Evolutionary conservation across 495 filamentous ascomycete species (phyloP), one percentile per base, ranked within the genome.

Genomic region (Filosporella fistucella): DNA sequence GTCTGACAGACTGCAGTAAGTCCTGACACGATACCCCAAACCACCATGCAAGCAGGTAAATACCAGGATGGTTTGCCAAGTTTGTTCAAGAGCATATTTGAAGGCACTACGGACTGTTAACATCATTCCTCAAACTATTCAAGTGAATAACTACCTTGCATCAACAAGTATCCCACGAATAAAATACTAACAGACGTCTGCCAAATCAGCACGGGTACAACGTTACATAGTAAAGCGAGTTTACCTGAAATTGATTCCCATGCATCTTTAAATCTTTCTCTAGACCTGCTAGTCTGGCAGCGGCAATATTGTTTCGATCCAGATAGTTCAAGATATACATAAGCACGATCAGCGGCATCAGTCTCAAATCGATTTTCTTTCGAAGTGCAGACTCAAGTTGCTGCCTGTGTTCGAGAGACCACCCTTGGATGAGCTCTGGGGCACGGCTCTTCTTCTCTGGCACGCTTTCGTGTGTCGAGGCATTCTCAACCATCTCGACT

Each of bases 371-470:
- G 40, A 81, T 78, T 28, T 68, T 71, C 7, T 51, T 51, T 14
- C 65, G 62, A 47, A 81, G 56, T 47, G 70, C 67, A 51, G 66
- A 71, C 58, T 80, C 72, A 24, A 86, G 82, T 58, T 82, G 85
- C 43, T 76, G 67, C 39, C 75, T 68, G 30, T 84, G 66, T 28
- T 64, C 40, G 3, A 18, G 40, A n/a, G 40, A 14, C 40, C 25
- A 14, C n/a, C 29, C 20, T 1, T 24, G 40, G 29, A 43, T 25
- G 40, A 43, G 21, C 29, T 43, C 40, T 25, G 40, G 40, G n/a
- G 21, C 40, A 25, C 40, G 40, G 40, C 18, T 25, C 22, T 16
- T 22, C 16, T 43, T 43, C 10, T 25, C 40, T 30, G 40, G 23
- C 11, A 28, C 25, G 40, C 25, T 43, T 11, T 28, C 23, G 9